phyloP scores from a whole-genome alignment of 208 protist genomes.

The Leishmania gerbilli region DNA sequence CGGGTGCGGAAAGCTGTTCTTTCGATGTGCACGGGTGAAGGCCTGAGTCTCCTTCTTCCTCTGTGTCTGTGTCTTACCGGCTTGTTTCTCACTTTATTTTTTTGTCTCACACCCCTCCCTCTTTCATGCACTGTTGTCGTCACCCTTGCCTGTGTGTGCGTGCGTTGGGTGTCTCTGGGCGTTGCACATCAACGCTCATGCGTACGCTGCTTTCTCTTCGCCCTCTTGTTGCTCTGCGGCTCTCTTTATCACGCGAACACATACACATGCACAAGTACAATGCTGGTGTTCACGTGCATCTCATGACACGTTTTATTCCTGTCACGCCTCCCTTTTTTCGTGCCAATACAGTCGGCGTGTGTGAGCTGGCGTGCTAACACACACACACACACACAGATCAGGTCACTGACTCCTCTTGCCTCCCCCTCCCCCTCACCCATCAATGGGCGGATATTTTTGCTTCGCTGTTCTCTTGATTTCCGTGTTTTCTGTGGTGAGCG shows the following conservation, averaged over 20 bases:
- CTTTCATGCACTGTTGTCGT: neutral
- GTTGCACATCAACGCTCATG: neutral
- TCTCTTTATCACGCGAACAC: slow-evolving; percentile 8
- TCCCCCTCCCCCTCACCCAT: neutral
- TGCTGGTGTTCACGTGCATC: neutral
- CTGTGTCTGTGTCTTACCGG: no score
- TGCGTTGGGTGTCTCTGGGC: neutral
- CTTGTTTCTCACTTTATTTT: neutral
- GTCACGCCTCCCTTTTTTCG: neutral
- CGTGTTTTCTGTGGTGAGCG: neutral
- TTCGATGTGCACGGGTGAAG: neutral
- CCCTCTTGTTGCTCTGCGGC: neutral
- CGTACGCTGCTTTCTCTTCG: neutral
- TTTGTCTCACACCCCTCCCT: neutral
- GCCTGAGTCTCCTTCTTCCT: neutral
- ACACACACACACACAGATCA: neutral
- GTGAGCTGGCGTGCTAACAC: neutral
- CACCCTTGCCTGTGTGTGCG: neutral
- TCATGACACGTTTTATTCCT: neutral
- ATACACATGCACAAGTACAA: neutral
- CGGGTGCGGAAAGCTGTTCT: neutral
- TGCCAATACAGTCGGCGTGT: neutral
- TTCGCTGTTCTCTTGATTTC: neutral
- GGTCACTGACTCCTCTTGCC: neutral
- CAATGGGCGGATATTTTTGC: neutral